Percentiles rank a stretch among this genome's conserved stretches.
These are phyloP conservation scores for Hypomontagnella monticulosa DNA, from an alignment of 495 filamentous ascomycete genomes.

Conservation along the genomic window DNA sequence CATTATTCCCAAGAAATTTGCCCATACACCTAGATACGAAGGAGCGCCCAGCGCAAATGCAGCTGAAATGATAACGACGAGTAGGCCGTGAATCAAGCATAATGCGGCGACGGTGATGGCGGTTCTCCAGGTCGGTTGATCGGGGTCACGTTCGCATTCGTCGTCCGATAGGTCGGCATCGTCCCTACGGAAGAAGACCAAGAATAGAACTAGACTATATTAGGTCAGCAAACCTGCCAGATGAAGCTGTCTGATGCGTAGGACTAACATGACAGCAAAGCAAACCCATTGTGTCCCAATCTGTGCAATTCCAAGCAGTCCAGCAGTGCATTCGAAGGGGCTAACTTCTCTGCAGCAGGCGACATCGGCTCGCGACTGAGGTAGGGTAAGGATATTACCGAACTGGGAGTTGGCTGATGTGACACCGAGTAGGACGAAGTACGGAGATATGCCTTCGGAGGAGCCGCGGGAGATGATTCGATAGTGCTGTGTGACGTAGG, in stretches of 20 bases:
- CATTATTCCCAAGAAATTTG: slow-evolving; percentile 82
- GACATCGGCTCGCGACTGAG: slow-evolving; percentile 78
- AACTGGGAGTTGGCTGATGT: slow-evolving; percentile 88
- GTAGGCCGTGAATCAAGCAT: slow-evolving; percentile 75
- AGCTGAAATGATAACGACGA: slow-evolving; percentile 71
- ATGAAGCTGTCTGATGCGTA: neutral
- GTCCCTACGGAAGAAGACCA: slow-evolving; percentile 81
- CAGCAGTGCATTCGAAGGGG: slow-evolving; percentile 83
- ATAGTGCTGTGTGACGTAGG: slow-evolving; percentile 93
- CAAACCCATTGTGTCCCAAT: slow-evolving; percentile 90
- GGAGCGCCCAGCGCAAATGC: slow-evolving; percentile 67
- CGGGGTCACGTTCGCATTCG: slow-evolving; percentile 47
- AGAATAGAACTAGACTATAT: slow-evolving; percentile 79
- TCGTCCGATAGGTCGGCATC: slow-evolving; percentile 60
- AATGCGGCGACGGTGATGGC: slow-evolving; percentile 75
- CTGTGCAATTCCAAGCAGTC: slow-evolving; percentile 86
- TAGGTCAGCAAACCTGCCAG: slow-evolving; percentile 7
- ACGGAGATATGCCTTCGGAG: slow-evolving; percentile 95
- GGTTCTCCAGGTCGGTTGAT: slow-evolving; percentile 73
- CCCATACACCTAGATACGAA: slow-evolving; percentile 72
- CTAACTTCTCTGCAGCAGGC: slow-evolving; percentile 84
- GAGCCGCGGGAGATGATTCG: slow-evolving; percentile 87
- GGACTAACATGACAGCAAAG: slow-evolving; percentile 87
- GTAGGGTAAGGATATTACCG: slow-evolving; percentile 88
- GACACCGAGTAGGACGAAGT: slow-evolving; percentile 90